phyloP scores from a whole-genome alignment of 176 grass and related monocot genomes.

The Elaeis guineensis region DNA sequence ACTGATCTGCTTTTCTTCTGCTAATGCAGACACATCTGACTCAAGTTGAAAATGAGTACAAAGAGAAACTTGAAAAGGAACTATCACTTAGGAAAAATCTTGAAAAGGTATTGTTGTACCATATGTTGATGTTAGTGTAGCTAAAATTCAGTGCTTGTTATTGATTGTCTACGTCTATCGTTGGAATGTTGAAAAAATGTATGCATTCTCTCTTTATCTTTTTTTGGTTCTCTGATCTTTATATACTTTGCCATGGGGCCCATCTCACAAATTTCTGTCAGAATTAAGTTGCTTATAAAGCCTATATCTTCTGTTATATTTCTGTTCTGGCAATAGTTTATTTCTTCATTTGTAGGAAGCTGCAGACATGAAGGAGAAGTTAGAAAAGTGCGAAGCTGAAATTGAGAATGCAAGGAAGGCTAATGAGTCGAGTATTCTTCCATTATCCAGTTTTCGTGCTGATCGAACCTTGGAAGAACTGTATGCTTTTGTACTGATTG shows the following conservation, averaged over 20 bases:
- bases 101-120: constrained; percentile 50
- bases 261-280: background rate
- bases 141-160: too few species aligned
- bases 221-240: too few species aligned
- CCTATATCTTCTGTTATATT: background rate
- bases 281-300: background rate
- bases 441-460: constrained; percentile 28
- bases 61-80: constrained; percentile 84
- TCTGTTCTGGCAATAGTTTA: background rate
- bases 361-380: constrained; percentile 64
- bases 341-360: constrained; percentile 37
- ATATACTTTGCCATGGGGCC: too few species aligned
- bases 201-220: too few species aligned
- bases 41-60: constrained; percentile 94
- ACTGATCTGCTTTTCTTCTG: too few species aligned
- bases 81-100: constrained; percentile 40
- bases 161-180: too few species aligned
- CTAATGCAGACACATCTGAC: constrained; percentile 62
- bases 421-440: constrained; percentile 67
- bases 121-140: too few species aligned
- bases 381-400: constrained; percentile 71
- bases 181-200: too few species aligned
- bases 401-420: constrained; percentile 81
- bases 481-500: constrained; percentile 23
- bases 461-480: constrained; percentile 33